Percentiles rank a stretch among this genome's conserved stretches.
Conservation (phyloP, 169 alveolate species). For the Plasmodium coatneyi region DNA sequence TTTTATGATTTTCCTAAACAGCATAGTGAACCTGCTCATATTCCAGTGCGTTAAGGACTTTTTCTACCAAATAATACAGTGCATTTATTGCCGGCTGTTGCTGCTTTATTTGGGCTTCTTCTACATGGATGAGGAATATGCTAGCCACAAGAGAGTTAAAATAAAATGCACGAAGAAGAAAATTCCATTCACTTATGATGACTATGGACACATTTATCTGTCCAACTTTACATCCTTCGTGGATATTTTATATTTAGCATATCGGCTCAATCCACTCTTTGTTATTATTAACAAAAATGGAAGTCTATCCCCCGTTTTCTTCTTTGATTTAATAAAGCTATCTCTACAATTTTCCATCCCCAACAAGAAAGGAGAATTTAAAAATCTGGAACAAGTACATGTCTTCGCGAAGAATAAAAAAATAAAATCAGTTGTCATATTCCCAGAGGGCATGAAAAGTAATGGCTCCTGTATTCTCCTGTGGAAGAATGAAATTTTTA, state of each 20-base stretch:
- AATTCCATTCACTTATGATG: constrained; percentile 55
- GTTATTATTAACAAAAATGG: constrained; percentile 58
- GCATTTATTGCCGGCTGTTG: constrained; percentile 42
- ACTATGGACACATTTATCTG: constrained; percentile 65
- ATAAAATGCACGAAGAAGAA: constrained; percentile 45
- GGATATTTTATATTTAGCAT: constrained; percentile 63
- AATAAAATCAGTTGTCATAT: constrained; percentile 48
- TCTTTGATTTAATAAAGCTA: constrained; percentile 43
- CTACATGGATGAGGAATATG: constrained; percentile 64
- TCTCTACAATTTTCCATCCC: constrained; percentile 66
- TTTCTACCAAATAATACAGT: constrained; percentile 50
- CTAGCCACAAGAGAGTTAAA: constrained; percentile 53
- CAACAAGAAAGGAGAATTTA: constrained; percentile 38
- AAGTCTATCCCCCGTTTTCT: constrained; percentile 37
- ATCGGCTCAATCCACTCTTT: constrained; percentile 54
- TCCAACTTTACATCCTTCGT: constrained; percentile 67
- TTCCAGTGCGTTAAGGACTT: constrained; percentile 59
- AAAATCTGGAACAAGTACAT: constrained; percentile 60
- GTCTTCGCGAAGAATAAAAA: constrained; percentile 46
- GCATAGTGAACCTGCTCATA: constrained; percentile 20
- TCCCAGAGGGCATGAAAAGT: constrained; percentile 72
- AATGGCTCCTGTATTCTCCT: constrained; percentile 56
- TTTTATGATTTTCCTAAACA: constrained; percentile 65
- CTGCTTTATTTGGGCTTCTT: constrained; percentile 54
- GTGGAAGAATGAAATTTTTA: constrained; percentile 66